These are phyloP conservation scores for Gamarada debralockiae DNA, from an alignment of 495 filamentous ascomycete genomes.

Conservation along the genomic window DNA sequence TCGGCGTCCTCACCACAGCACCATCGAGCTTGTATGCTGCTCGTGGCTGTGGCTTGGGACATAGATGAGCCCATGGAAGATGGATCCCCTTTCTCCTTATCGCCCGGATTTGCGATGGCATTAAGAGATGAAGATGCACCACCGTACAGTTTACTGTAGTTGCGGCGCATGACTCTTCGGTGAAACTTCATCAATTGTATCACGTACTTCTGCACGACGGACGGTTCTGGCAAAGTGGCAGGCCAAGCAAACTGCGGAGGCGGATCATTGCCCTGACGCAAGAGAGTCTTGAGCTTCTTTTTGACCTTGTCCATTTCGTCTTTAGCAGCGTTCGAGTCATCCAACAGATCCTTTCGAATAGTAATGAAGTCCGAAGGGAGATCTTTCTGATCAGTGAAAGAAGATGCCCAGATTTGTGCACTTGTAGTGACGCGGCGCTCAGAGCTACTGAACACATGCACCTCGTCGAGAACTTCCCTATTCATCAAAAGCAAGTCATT, in stretches of 20 bases:
- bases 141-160: conserved; percentile 73
- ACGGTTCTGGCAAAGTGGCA: conserved; percentile 89
- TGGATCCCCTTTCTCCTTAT: conserved; percentile 33
- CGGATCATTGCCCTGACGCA: conserved; percentile 82
- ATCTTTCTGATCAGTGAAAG: conserved; percentile 85
- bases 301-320: conserved; percentile 99
- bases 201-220: conserved; percentile 83
- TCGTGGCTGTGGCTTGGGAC: conserved; percentile 54
- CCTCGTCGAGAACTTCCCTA: conserved; percentile 81
- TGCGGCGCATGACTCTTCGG: conserved; percentile 87
- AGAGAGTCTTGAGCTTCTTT: conserved; percentile 91
- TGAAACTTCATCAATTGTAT: conserved; percentile 98
- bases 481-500: conserved; percentile 95
- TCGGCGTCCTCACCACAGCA: conserved; percentile 94
- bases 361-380: conserved; percentile 78
- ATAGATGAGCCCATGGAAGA: conserved; percentile 42
- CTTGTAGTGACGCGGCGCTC: conserved; percentile 92
- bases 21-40: conserved; percentile 82
- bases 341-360: conserved; percentile 88
- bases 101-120: conserved; percentile 43
- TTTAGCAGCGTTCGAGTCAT: conserved; percentile 98
- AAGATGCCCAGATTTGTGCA: conserved; percentile 92
- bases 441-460: conserved; percentile 89
- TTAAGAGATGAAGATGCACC: conserved; percentile 55
- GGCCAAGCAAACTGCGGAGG: conserved; percentile 97